Evolutionary conservation across 1,284 basidiomycete species (phyloP), one percentile per base, ranked within the genome.

Genomic region (Ceratobasidium theobromae): DNA sequence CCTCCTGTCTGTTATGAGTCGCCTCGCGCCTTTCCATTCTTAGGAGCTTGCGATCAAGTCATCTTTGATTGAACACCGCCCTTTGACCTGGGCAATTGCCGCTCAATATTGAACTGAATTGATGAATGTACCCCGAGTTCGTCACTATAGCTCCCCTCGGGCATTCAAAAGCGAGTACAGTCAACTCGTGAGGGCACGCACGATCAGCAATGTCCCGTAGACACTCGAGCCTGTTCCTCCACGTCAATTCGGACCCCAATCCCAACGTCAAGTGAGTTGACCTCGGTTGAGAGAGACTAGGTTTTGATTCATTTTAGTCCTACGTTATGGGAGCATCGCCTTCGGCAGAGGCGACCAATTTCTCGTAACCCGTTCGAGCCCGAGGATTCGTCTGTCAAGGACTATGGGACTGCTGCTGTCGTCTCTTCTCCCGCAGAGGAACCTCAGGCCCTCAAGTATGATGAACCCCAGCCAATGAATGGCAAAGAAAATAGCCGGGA

Each of bases 291-390:
- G 12, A 38, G 8, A 21, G 4, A 18, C 9, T 12, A 25, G 8
- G n/a, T 21, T 25, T n/a, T 25, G 6, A 21, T 21, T 52, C 11
- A 1, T 25, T 32, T 25, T 21, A 64, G 60, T 23, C 60, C 48
- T 41, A 1, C 25, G 9, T 38, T 52, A 16, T 64, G 60, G 60
- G 60, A 64, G 48, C 60, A 64, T 28, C 48, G 60, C 30, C 49
- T 64, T 4, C 30, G 38, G 27, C 48, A 64, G 49, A 30, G 48
- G 60, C 60, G 60, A 12, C 60, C 60, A 3, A 1, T 64, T 6
- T 64, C 60, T 21, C 60, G 49, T 18, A 64, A 64, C 38, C 60
- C 60, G 16, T 64, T 64, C 25, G 38, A 41, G n/a, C 5, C 30
- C 2, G 49, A 64, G 3, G 38, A 53, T n/a, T 16, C 33, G 21